These are phyloP conservation scores for Glycine latifolia DNA, from an alignment of 306 rosid species.

Conservation along the genomic window DNA sequence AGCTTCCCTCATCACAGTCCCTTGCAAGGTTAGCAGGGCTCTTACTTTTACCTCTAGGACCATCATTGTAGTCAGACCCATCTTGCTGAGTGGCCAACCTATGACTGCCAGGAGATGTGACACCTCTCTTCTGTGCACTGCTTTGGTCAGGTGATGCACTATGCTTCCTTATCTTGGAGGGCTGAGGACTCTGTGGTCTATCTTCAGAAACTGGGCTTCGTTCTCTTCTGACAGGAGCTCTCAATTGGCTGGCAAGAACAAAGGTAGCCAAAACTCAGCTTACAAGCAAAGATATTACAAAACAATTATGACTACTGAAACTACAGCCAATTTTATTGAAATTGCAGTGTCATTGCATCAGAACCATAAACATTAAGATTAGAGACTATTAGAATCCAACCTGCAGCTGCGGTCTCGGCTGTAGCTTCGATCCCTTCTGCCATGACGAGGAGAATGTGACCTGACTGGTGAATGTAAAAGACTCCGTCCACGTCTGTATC, in stretches of 20 bases:
- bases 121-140: constrained; percentile 58
- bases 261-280: not conserved
- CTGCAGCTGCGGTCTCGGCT: constrained; percentile 77
- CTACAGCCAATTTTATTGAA: not conserved
- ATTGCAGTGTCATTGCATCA: not conserved
- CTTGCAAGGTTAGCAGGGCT: constrained; percentile 48
- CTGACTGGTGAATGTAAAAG: constrained; percentile 29
- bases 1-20: constrained; percentile 42
- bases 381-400: constrained; percentile 39
- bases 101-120: constrained; percentile 58
- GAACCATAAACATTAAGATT: not conserved
- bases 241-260: constrained; percentile 65
- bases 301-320: not conserved
- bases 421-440: constrained; percentile 72
- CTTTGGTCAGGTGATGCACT: constrained; percentile 61
- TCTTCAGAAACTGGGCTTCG: constrained; percentile 61
- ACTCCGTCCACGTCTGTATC: constrained; percentile 54
- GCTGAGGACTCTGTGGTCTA: constrained; percentile 61
- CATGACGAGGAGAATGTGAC: constrained; percentile 67
- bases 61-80: constrained; percentile 64
- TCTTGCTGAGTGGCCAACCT: constrained; percentile 52
- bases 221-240: constrained; percentile 68
- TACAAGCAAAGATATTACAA: constrained; percentile 25
- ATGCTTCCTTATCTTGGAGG: constrained; percentile 60
- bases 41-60: constrained; percentile 59